Evolutionary conservation across 371 early-diverging fungal species (phyloP).

Genomic region (Mortierella sp.): DNA sequence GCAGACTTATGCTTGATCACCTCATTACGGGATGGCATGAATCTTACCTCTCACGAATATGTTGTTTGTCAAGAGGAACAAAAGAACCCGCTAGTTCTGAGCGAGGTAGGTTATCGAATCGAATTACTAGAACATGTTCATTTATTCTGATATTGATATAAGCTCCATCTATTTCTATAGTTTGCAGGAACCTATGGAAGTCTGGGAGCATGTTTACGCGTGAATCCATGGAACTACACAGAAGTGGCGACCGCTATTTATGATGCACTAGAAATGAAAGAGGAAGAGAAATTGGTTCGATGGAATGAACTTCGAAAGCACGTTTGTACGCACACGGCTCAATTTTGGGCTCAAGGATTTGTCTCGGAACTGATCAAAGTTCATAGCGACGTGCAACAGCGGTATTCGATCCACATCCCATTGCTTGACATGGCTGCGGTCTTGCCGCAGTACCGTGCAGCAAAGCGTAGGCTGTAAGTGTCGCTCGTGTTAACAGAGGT

Average conservation of each 20-base stretch:
- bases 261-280: slow-evolving; percentile 81
- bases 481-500: not conserved
- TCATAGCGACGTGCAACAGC: slow-evolving; percentile 68
- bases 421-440: slow-evolving; percentile 60
- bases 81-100: slow-evolving; percentile 88
- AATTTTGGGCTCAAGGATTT: slow-evolving; percentile 67
- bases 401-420: slow-evolving; percentile 75
- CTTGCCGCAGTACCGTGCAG: slow-evolving; percentile 60
- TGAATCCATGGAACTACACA: slow-evolving; percentile 92
- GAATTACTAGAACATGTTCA: not conserved
- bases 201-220: slow-evolving; percentile 86
- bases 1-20: slow-evolving; percentile 96
- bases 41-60: slow-evolving; percentile 96
- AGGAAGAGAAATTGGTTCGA: slow-evolving; percentile 58
- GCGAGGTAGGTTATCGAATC: slow-evolving; percentile 67
- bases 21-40: slow-evolving; percentile 97
- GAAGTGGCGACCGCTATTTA: slow-evolving; percentile 89
- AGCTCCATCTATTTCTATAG: slow-evolving; percentile 7
- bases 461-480: slow-evolving; percentile 72
- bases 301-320: slow-evolving; percentile 78
- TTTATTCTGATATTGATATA: not conserved
- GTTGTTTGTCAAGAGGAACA: slow-evolving; percentile 91
- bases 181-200: slow-evolving; percentile 98
- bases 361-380: slow-evolving; percentile 68
- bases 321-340: slow-evolving; percentile 80